A percentile compares a stretch with the other conserved stretches of the same genome.
These are phyloP conservation scores for Rubroboletus satanas DNA, from an alignment of 768 basidiomycete genomes.

Conservation along the genomic window DNA sequence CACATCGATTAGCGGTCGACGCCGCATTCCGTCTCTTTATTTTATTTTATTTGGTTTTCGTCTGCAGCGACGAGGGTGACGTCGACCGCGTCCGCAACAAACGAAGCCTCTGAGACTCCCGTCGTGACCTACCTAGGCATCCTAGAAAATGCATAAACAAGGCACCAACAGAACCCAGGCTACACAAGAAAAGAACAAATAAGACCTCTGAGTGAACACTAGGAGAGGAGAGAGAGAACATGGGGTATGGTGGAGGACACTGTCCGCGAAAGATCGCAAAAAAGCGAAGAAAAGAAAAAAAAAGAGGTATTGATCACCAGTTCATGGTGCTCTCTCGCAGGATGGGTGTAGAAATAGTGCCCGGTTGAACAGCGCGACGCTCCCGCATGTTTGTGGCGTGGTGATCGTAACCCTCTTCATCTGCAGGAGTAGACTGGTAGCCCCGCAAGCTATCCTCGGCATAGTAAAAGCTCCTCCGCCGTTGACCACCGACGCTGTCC, in stretches of 20 bases:
- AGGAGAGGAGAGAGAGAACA: neutral
- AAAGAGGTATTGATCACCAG: conserved; percentile 47
- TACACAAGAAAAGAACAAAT: conserved; percentile 11
- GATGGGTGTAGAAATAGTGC: conserved; percentile 70
- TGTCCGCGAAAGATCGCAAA: conserved; percentile 9
- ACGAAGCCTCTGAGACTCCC: neutral
- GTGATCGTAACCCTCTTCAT: conserved; percentile 37
- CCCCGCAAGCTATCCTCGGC: conserved; percentile 80
- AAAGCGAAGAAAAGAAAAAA: neutral
- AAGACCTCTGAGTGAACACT: neutral
- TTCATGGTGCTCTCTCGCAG: conserved; percentile 81
- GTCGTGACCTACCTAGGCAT: conserved; percentile 22
- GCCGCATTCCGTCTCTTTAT: neutral
- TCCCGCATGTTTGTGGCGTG: conserved; percentile 43
- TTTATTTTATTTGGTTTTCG: neutral
- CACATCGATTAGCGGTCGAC: conserved; percentile 8
- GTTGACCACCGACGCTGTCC: conserved; percentile 67
- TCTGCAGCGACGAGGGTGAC: neutral
- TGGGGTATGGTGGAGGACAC: conserved; percentile 17
- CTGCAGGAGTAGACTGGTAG: conserved; percentile 39
- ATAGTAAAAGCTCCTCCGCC: conserved; percentile 79
- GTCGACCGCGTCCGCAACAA: conserved; percentile 2
- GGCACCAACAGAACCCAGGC: conserved; percentile 21
- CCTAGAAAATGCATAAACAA: conserved; percentile 23
- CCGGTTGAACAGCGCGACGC: conserved; percentile 56